These are phyloP conservation scores for Chaetomium fimeti DNA, from an alignment of 495 filamentous ascomycete genomes.

Conservation along the genomic window DNA sequence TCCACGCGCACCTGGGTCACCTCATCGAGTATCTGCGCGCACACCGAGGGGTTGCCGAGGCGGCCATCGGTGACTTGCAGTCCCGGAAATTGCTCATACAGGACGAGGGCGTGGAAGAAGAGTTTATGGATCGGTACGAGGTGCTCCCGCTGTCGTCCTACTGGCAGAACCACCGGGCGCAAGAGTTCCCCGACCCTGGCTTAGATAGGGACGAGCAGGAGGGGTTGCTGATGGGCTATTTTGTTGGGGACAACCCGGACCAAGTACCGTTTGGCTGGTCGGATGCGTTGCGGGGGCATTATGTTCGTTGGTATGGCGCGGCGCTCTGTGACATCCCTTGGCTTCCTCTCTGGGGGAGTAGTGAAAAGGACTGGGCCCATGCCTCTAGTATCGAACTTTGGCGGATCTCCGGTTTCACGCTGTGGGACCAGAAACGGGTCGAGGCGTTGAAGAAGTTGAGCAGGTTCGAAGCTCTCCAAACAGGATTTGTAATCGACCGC, in stretches of 20 bases:
- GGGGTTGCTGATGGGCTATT: not conserved
- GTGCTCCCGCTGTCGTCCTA: not conserved
- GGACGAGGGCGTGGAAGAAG: conserved; percentile 2
- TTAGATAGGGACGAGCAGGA: conserved; percentile 3
- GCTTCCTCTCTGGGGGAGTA: conserved; percentile 3
- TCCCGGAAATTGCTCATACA: not conserved
- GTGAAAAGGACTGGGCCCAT: conserved; percentile 1
- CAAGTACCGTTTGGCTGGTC: conserved; percentile 12
- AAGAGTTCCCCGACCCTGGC: not conserved
- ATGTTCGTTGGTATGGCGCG: not conserved
- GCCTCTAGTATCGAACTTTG: not conserved
- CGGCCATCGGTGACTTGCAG: conserved; percentile 1
- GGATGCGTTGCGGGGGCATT: conserved; percentile 10
- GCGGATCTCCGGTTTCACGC: not conserved
- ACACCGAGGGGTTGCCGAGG: not conserved
- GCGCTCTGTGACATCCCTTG: not conserved
- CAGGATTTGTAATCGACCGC: conserved; percentile 12
- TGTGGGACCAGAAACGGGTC: conserved; percentile 13
- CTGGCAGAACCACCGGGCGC: not conserved
- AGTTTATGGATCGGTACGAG: conserved; percentile 8
- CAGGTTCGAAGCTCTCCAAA: conserved; percentile 3
- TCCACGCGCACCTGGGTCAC: not conserved
- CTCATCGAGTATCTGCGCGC: not conserved
- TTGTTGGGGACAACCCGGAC: not conserved
- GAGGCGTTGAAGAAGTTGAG: conserved; percentile 14